These are phyloP conservation scores for Triticum urartu DNA, from an alignment of 176 grass and related monocot species.

Conservation along the genomic window DNA sequence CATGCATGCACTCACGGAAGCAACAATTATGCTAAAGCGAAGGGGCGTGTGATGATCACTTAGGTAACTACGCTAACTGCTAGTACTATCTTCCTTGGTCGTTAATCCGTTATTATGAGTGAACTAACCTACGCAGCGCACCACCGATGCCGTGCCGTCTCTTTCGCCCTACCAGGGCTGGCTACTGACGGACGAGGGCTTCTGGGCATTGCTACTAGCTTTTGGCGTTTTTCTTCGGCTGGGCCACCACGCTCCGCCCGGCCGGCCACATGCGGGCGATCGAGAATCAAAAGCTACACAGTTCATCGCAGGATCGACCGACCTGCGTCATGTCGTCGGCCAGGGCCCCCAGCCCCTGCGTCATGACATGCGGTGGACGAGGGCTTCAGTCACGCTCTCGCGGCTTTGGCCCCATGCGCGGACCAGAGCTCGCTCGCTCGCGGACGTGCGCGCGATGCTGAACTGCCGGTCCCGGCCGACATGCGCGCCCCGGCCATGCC, in stretches of 20 bases:
- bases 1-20: neutral
- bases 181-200: neutral
- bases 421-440: neutral
- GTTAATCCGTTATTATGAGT: neutral
- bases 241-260: neutral
- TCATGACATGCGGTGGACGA: too few species aligned
- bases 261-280: neutral
- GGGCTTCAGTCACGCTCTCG: too few species aligned
- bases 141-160: slow-evolving; percentile 25
- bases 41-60: neutral
- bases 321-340: neutral
- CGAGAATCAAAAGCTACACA: neutral
- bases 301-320: neutral
- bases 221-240: neutral
- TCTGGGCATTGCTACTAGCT: neutral
- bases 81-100: neutral
- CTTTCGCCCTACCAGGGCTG: neutral
- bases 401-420: neutral
- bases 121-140: neutral
- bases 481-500: too few species aligned
- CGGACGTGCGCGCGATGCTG: too few species aligned
- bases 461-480: too few species aligned
- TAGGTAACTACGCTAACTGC: neutral
- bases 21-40: neutral
- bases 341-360: neutral